Conservation (phyloP, 2,329 filamentous ascomycete species). For the Allantophomopsis cytisporea region DNA sequence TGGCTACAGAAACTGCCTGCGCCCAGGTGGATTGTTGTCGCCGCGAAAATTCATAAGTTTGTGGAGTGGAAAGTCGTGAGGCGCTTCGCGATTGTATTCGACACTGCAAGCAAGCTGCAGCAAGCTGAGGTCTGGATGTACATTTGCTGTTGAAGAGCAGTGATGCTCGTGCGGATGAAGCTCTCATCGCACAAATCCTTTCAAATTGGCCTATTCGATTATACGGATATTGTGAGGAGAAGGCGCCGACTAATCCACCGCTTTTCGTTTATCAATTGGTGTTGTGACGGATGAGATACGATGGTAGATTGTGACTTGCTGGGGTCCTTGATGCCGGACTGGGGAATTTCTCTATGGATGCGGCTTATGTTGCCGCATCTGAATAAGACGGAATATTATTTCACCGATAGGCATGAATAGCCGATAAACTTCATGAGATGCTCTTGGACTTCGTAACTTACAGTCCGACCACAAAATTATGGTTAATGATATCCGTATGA, state of each 20-base stretch:
- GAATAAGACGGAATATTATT: slow-evolving; percentile 7
- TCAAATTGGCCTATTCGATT: slow-evolving; percentile 6
- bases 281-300: too few species aligned
- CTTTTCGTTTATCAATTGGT: too few species aligned
- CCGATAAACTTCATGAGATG: slow-evolving; percentile 3
- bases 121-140: slow-evolving; percentile 19
- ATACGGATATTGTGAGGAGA: neutral
- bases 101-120: slow-evolving; percentile 26
- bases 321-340: too few species aligned
- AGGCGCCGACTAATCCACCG: neutral
- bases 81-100: slow-evolving; percentile 5
- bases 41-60: slow-evolving; percentile 23
- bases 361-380: too few species aligned
- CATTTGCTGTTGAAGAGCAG: slow-evolving; percentile 24
- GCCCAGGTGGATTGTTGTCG: slow-evolving; percentile 55
- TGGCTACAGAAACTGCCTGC: slow-evolving; percentile 56
- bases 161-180: slow-evolving; percentile 34
- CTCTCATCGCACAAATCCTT: slow-evolving; percentile 28
- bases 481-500: too few species aligned
- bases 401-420: slow-evolving; percentile 3
- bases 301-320: too few species aligned
- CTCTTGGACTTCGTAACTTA: too few species aligned
- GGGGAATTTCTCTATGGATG: too few species aligned
- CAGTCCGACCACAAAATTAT: too few species aligned
- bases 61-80: slow-evolving; percentile 3